Evolutionary conservation across 192 early-diverging fungal species (phyloP).

Genomic region (Entrophospora sp.): DNA sequence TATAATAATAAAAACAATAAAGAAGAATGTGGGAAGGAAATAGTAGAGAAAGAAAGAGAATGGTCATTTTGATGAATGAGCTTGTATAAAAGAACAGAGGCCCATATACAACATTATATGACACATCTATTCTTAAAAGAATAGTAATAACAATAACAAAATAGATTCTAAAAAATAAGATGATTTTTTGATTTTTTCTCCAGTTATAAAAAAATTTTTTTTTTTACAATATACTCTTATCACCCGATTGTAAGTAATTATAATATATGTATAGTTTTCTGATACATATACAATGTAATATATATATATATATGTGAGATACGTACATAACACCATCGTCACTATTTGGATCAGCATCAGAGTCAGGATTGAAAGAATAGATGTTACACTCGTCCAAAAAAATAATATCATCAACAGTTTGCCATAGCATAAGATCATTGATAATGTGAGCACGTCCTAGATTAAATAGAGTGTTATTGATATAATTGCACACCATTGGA

Average conservation of each 20-base stretch:
- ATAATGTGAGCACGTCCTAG: conserved; percentile 60
- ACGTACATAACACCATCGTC: conserved; percentile 81
- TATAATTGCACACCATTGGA: conserved; percentile 65
- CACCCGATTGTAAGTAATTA: too few species aligned
- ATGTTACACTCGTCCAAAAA: conserved; percentile 79
- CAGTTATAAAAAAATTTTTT: too few species aligned
- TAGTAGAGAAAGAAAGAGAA: not conserved
- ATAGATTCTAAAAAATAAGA: too few species aligned
- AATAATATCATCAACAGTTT: conserved; percentile 75
- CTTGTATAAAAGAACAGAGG: conserved; percentile 14
- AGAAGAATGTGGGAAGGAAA: too few species aligned
- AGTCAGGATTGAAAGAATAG: conserved; percentile 84
- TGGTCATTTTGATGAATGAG: not conserved
- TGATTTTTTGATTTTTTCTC: too few species aligned
- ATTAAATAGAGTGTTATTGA: conserved; percentile 81
- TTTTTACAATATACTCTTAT: too few species aligned
- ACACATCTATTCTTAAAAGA: too few species aligned
- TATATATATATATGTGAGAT: not conserved
- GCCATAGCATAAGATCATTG: conserved; percentile 73
- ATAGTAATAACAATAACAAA: too few species aligned
- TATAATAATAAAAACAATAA: too few species aligned
- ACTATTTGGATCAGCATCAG: conserved; percentile 80
- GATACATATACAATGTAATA: too few species aligned
- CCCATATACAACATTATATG: conserved; percentile 8
- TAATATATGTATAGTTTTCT: too few species aligned